Base-by-base conservation (phyloP, 163 green algal genomes). In the Smithsoniella earleae region DNA sequence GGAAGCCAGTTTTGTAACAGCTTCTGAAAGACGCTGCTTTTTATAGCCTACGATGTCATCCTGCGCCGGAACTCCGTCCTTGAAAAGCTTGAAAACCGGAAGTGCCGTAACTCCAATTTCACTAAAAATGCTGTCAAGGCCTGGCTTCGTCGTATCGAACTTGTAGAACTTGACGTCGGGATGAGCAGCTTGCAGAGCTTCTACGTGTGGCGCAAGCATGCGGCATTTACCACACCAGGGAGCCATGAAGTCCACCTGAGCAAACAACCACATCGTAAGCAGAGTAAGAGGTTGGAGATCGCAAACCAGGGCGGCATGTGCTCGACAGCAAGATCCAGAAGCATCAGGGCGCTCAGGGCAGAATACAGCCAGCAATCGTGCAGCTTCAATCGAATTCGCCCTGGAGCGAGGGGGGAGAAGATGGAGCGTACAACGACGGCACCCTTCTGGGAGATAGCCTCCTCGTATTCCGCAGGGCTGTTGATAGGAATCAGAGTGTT, bases 31-130 rank as follows among this genome's bases (percentile, higher is more conserved):
- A 1, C 77, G 82, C 80, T 85, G 81, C 83, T 91, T 90, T 80
- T 95, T 95, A 85, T 95, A 95, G 10, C 89, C 89, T 3, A 79
- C 66, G 0, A 93, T 77, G 16, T 76, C 36, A 2, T 76, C 33
- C 13, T 74, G 16, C 27, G 87, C 84, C 75, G 36, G 25, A 3
- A 55, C 8, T 1, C 76, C 20, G 22, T 80, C 85, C 79, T 86
- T 86, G 81, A 82, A 92, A 72, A 94, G 92, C 22, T 75, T 80
- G 80, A 94, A 93, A 18, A 79, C 78, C 2, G 89, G 89, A 75
- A 95, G 78, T 3, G 79, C 83, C 66, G 90, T 89, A 13, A 93
- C 77, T 0, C 84, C 84, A 36, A 92, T 79, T 33, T 90, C 82
- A 4, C 62, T 72, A 8, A 73, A 58, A 3, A 92, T 38, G 1